Conservation (phyloP, 163 green algal species). For the Scenedesmus sp. region DNA sequence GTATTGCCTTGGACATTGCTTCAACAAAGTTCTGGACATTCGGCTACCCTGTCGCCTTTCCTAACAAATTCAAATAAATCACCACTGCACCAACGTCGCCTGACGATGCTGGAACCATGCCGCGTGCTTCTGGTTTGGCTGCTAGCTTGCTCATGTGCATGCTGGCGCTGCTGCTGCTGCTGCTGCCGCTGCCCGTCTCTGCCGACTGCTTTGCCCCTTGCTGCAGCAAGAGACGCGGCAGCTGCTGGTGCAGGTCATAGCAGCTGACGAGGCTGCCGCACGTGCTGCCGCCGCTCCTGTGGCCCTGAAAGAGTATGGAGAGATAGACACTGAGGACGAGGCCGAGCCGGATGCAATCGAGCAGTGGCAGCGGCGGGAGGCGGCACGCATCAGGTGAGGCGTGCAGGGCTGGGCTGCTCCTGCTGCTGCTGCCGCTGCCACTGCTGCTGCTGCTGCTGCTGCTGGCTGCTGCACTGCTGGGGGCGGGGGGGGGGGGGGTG, state of each 20-base stretch:
- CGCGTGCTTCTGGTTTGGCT: not conserved
- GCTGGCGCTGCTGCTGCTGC: not conserved
- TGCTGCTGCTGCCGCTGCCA: not conserved
- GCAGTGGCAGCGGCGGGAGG: conserved; percentile 83
- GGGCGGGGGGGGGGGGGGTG: too few species aligned
- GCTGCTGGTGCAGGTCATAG: conserved; percentile 40
- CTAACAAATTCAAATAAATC: too few species aligned
- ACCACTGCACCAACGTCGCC: not conserved
- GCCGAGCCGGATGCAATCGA: conserved; percentile 87
- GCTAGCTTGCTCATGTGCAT: not conserved
- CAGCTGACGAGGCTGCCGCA: conserved; percentile 45
- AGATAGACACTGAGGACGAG: conserved; percentile 97
- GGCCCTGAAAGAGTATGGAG: conserved; percentile 63
- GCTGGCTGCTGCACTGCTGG: too few species aligned
- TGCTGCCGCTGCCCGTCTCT: not conserved
- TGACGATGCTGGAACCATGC: not conserved
- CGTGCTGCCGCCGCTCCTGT: conserved; percentile 58
- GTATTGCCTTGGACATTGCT: too few species aligned
- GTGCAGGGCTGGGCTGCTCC: not conserved
- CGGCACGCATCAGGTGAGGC: conserved; percentile 77
- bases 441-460: not conserved
- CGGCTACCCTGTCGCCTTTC: too few species aligned
- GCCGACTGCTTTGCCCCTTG: not conserved
- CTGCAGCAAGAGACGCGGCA: conserved; percentile 48
- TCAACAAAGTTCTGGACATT: too few species aligned